Evolutionary conservation across 148 eudicot genomes (phyloP).

Genomic region (Rheum nobile): DNA sequence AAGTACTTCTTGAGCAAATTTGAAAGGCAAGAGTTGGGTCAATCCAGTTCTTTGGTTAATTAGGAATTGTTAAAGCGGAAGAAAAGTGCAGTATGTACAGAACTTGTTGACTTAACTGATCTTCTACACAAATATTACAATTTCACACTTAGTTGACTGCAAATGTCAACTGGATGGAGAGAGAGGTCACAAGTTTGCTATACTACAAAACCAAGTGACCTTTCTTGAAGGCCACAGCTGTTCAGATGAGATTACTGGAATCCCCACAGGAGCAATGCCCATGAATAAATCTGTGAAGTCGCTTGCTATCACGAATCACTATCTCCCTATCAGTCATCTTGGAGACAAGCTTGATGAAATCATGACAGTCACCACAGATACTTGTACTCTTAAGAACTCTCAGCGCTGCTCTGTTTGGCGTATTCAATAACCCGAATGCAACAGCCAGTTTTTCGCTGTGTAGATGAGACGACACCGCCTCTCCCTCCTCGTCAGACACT

Average conservation of each 20-base stretch:
- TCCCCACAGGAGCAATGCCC: constrained; percentile 67
- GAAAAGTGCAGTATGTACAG: neutral
- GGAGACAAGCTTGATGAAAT: constrained; percentile 43
- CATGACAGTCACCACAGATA: constrained; percentile 60
- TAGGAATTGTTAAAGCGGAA: no score
- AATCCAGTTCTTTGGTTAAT: no score
- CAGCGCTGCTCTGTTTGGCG: constrained; percentile 21
- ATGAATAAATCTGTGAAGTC: constrained; percentile 45
- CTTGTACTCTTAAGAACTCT: constrained; percentile 46
- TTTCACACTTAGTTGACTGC: neutral
- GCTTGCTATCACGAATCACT: constrained; percentile 54
- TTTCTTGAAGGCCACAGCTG: neutral
- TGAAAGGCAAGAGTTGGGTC: no score
- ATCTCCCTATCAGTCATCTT: constrained; percentile 36
- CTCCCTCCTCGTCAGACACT: constrained; percentile 20
- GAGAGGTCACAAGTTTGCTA: neutral
- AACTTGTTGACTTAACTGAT: neutral
- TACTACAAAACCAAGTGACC: no score
- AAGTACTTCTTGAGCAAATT: no score
- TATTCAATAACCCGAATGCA: constrained; percentile 47
- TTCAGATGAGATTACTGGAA: constrained; percentile 33
- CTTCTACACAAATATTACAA: constrained; percentile 1
- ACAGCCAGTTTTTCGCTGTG: constrained; percentile 69
- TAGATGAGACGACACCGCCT: constrained; percentile 13
- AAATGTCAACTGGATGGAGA: neutral